phyloP scores from a whole-genome alignment of 2,329 filamentous ascomycete genomes.

The Graphiopsis chlorocephala region DNA sequence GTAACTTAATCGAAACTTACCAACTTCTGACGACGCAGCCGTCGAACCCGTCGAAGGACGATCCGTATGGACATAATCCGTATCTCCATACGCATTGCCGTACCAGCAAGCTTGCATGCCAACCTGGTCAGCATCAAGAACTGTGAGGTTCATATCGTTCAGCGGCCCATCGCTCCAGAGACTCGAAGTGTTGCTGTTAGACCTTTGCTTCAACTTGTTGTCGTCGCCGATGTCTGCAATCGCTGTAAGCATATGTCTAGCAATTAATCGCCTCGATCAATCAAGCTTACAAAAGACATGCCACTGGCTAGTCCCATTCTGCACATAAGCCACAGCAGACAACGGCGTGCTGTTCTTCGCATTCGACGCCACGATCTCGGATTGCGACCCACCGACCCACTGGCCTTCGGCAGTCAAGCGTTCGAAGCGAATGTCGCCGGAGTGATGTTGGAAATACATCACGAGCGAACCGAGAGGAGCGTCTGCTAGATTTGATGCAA shows the following conservation, averaged over 20 bases:
- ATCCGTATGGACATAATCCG: slow-evolving; percentile 40
- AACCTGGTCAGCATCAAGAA: slow-evolving; percentile 33
- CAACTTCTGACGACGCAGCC: background rate
- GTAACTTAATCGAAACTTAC: background rate
- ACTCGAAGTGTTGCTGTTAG: slow-evolving; percentile 38
- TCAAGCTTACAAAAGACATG: slow-evolving; percentile 34
- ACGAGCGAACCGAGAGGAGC: slow-evolving; percentile 39
- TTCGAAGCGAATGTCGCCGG: slow-evolving; percentile 42
- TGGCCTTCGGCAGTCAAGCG: slow-evolving; percentile 36
- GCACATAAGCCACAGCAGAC: slow-evolving; percentile 43
- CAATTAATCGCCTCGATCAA: background rate
- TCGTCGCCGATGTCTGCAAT: slow-evolving; percentile 39
- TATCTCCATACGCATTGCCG: slow-evolving; percentile 37
- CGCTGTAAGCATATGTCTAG: background rate
- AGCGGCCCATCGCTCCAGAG: slow-evolving; percentile 41
- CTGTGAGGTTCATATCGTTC: slow-evolving; percentile 31
- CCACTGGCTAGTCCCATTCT: slow-evolving; percentile 34
- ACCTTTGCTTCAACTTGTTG: slow-evolving; percentile 40
- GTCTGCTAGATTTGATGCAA: slow-evolving; percentile 29
- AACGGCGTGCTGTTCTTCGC: slow-evolving; percentile 45
- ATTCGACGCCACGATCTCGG: slow-evolving; percentile 40
- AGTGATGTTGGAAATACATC: slow-evolving; percentile 46
- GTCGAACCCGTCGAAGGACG: slow-evolving; percentile 21
- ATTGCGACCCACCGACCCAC: slow-evolving; percentile 40
- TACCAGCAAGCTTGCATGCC: slow-evolving; percentile 42